Evolutionary conservation across 179 eudicot genomes (phyloP).

Genomic region (Pouteria campechiana): DNA sequence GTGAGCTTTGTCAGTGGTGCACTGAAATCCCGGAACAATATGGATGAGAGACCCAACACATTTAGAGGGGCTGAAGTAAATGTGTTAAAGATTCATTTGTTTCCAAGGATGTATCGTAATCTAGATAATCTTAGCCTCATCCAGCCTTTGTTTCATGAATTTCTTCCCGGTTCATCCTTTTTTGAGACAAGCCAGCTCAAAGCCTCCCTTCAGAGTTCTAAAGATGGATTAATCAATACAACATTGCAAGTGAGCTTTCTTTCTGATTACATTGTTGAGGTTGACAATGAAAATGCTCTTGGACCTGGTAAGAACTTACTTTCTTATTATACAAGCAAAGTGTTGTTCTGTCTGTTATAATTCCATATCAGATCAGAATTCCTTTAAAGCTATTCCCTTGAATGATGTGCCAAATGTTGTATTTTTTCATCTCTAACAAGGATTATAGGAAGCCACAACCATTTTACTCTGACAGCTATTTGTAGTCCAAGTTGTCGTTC

Average conservation of each 20-base stretch:
- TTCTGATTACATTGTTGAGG: slow-evolving; percentile 63
- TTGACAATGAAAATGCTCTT: slow-evolving; percentile 52
- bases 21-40: slow-evolving; percentile 47
- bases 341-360: too few relatives aligned
- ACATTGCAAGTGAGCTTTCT: slow-evolving; percentile 67
- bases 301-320: slow-evolving; percentile 98
- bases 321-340: too few relatives aligned
- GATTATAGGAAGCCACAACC: too few relatives aligned
- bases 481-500: too few relatives aligned
- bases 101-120: slow-evolving; percentile 66
- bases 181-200: slow-evolving; percentile 49
- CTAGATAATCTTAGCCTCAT: slow-evolving; percentile 61
- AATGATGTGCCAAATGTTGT: too few relatives aligned
- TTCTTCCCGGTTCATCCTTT: slow-evolving; percentile 70
- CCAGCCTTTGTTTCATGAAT: slow-evolving; percentile 88
- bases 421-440: too few relatives aligned
- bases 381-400: too few relatives aligned
- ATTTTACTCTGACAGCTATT: too few relatives aligned
- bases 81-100: slow-evolving; percentile 73
- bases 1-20: slow-evolving; percentile 70
- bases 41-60: slow-evolving; percentile 30
- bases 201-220: slow-evolving; percentile 54
- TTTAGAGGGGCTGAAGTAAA: slow-evolving; percentile 68
- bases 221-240: slow-evolving; percentile 57
- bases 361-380: too few relatives aligned